A percentile compares a stretch with the other conserved stretches of the same genome.
phyloP scores from a whole-genome alignment of 805 yeast genomes.

The Kuraishia piskuri region DNA sequence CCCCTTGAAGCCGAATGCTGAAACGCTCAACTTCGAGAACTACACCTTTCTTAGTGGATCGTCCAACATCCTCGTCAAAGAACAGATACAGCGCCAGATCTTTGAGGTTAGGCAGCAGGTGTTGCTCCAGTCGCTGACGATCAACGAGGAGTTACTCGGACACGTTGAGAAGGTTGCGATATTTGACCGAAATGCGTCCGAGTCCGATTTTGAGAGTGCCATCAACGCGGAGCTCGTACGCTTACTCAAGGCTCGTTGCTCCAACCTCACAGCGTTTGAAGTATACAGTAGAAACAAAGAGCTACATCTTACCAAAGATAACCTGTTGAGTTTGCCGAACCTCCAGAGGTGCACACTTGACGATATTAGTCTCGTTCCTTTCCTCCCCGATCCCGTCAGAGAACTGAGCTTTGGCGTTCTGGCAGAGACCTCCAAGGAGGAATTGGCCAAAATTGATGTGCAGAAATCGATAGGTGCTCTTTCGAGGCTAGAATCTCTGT shows the following conservation, averaged over 20 bases:
- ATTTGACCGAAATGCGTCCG: conserved; percentile 18
- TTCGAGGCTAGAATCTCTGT: conserved; percentile 14
- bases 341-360: conserved; percentile 10
- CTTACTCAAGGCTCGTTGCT: conserved; percentile 11
- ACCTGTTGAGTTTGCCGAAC: conserved; percentile 4
- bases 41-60: conserved; percentile 31
- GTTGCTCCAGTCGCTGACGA: conserved; percentile 26
- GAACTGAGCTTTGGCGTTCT: conserved; percentile 11
- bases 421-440: conserved; percentile 5
- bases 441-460: not conserved
- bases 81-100: conserved; percentile 27
- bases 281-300: conserved; percentile 8
- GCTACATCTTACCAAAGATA: conserved; percentile 4
- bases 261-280: conserved; percentile 7
- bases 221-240: conserved; percentile 15
- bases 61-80: conserved; percentile 22
- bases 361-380: conserved; percentile 11
- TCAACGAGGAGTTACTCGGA: conserved; percentile 25
- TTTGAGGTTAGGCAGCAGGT: conserved; percentile 29
- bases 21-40: conserved; percentile 17
- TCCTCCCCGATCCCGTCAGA: conserved; percentile 12
- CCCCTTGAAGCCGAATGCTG: conserved; percentile 2
- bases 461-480: conserved; percentile 3
- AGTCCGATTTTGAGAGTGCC: conserved; percentile 9
- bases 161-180: conserved; percentile 27